Evolutionary conservation across 169 alveolate genomes (phyloP).

Genomic region (Perkinsus marinus): DNA sequence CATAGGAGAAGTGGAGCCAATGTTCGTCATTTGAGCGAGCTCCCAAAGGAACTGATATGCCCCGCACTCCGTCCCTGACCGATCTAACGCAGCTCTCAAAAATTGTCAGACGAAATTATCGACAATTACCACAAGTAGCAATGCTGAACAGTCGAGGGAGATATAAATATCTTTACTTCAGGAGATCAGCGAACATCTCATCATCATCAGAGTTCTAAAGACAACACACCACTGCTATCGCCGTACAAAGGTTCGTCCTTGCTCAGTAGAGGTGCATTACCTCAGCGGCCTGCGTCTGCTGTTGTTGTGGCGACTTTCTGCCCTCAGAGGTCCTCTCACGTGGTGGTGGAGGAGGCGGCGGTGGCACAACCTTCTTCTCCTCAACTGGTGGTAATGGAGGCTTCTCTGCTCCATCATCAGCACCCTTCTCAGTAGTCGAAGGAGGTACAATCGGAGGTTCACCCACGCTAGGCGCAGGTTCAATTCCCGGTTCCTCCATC

Average conservation of each 20-base stretch:
- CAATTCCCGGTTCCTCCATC: neutral
- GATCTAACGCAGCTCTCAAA: too few species aligned
- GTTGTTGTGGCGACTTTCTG: too few species aligned
- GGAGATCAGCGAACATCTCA: neutral
- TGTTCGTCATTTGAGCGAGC: too few species aligned
- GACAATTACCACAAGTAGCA: neutral
- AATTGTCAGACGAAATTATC: neutral
- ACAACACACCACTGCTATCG: too few species aligned
- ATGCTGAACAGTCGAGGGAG: neutral
- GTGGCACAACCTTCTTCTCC: neutral
- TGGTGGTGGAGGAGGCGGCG: neutral
- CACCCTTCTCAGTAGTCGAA: neutral
- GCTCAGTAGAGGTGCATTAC: too few species aligned
- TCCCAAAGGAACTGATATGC: too few species aligned
- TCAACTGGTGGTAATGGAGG: neutral
- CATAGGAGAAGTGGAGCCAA: neutral
- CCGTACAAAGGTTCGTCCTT: too few species aligned
- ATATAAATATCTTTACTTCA: neutral
- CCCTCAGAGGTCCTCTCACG: neutral
- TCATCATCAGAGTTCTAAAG: too few species aligned
- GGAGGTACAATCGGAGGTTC: neutral
- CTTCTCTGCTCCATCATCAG: too few species aligned
- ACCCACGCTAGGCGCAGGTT: neutral
- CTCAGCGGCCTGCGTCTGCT: too few species aligned
- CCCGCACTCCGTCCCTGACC: too few species aligned